These are phyloP conservation scores for Aspergillus ibericus DNA, from an alignment of 2,329 filamentous ascomycete species.

Conservation along the genomic window DNA sequence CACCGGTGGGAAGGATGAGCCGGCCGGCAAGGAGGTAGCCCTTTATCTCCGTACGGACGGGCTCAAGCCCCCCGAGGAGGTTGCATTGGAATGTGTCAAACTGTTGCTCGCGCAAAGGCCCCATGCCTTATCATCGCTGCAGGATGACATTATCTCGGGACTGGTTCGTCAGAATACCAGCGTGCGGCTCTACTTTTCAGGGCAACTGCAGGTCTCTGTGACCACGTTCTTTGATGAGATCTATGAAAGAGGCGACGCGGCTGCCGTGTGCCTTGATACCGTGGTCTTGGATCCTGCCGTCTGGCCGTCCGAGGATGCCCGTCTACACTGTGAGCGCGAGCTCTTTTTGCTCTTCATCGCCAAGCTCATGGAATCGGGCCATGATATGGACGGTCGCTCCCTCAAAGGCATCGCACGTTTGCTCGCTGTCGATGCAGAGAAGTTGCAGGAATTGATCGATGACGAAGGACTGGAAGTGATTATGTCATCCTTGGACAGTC, in stretches of 20 bases:
- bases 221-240: conserved; percentile 51
- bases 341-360: conserved; percentile 70
- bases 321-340: conserved; percentile 48
- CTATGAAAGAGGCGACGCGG: conserved; percentile 49
- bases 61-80: conserved; percentile 43
- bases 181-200: conserved; percentile 46
- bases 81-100: conserved; percentile 46
- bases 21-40: conserved; percentile 46
- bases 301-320: conserved; percentile 46
- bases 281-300: conserved; percentile 48
- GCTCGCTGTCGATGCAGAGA: conserved; percentile 55
- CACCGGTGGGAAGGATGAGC: conserved; percentile 41
- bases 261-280: conserved; percentile 48
- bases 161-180: conserved; percentile 45
- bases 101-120: conserved; percentile 42
- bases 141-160: conserved; percentile 50
- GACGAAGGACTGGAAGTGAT: conserved; percentile 80
- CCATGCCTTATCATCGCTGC: conserved; percentile 37
- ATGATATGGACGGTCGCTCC: conserved; percentile 65
- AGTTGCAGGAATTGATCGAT: conserved; percentile 55
- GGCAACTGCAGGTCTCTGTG: conserved; percentile 44
- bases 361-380: conserved; percentile 84
- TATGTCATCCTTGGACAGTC: conserved; percentile 81
- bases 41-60: conserved; percentile 45
- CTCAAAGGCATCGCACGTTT: conserved; percentile 62